Evolutionary conservation across 2,329 filamentous ascomycete species (phyloP), one percentile per base, ranked within the genome.

Genomic region (Colletotrichum incanum): DNA sequence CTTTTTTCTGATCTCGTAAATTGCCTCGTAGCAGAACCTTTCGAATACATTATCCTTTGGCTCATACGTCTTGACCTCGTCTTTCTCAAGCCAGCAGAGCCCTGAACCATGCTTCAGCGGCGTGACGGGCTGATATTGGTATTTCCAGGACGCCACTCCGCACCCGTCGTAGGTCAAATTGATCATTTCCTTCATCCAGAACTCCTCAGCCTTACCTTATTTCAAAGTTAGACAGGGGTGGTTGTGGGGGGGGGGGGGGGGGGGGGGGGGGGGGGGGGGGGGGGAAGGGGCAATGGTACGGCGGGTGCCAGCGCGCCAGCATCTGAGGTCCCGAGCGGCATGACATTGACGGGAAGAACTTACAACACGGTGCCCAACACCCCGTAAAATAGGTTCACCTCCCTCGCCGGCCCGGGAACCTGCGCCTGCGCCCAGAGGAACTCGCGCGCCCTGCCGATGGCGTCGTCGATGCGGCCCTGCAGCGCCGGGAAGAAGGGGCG

Each of bases 331-430:
- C n/a, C n/a, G n/a, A n/a, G n/a, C n/a, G n/a, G n/a, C n/a, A n/a
- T n/a, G n/a, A 31, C 28, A 31, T 31, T 6, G 28, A 31, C 6
- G 34, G 11, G 18, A 5, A 18, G 8, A 5, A 89, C 83, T 68
- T 85, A 89, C 76, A 93, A 80, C 20, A 90, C 89, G 76, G 93
- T 93, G 9, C 91, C 90, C 18, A 89, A 85, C 37, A 92, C 89
- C 0, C 91, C 89, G 76, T 93, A 91, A 76, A 91, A 93, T 45
- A 93, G 78, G 76, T 88, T 92, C 1, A 91, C 90, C 76, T 91
- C 88, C 74, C 93, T 93, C 14, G 84, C 90, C 73, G 93, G 80
- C 14, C 92, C 31, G 16, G 26, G 26, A 20, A 28, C 23, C n/a
- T 34, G 77, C 0, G 90, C 91, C 55, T 87, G 84, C 73, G 87